A percentile compares a stretch with the other conserved stretches of the same genome.
phyloP scores from a whole-genome alignment of 2,329 filamentous ascomycete genomes.

The Diaporthe aspalathi region DNA sequence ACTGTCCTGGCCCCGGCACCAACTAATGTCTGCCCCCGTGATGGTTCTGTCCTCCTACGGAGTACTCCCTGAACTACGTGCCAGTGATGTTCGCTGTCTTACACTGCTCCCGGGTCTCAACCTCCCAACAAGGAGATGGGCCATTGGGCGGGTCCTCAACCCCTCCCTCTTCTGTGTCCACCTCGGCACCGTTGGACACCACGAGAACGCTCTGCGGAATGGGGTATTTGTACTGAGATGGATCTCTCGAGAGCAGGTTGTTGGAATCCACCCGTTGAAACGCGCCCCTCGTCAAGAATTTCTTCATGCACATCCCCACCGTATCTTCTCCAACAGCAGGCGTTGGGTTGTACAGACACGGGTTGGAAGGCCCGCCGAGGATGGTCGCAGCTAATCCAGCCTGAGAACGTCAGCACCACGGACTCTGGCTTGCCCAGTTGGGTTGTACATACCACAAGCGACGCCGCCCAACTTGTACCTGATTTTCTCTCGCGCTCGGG shows the following conservation, averaged over 20 bases:
- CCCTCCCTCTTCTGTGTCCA: not conserved
- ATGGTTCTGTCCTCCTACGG: not conserved
- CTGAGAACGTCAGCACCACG: not conserved
- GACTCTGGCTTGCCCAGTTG: too few relatives aligned
- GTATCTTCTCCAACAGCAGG: not conserved
- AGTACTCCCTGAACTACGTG: not conserved
- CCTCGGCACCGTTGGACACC: not conserved
- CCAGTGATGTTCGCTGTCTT: not conserved
- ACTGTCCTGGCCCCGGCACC: too few relatives aligned
- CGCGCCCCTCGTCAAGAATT: not conserved
- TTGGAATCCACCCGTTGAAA: constrained; percentile 6
- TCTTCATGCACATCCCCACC: constrained; percentile 6
- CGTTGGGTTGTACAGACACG: constrained; percentile 4
- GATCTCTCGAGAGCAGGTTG: constrained; percentile 1
- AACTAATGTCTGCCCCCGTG: not conserved
- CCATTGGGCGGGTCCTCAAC: not conserved
- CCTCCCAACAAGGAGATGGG: not conserved
- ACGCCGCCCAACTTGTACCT: constrained; percentile 1
- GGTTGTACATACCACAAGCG: constrained; percentile 5
- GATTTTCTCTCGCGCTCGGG: not conserved
- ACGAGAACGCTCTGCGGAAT: not conserved
- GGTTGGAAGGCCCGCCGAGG: not conserved
- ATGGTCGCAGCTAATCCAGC: constrained; percentile 6
- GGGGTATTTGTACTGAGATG: not conserved
- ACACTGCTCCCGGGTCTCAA: not conserved